Conservation (phyloP, 768 basidiomycete species). For the Calocybe gangraenosa region DNA sequence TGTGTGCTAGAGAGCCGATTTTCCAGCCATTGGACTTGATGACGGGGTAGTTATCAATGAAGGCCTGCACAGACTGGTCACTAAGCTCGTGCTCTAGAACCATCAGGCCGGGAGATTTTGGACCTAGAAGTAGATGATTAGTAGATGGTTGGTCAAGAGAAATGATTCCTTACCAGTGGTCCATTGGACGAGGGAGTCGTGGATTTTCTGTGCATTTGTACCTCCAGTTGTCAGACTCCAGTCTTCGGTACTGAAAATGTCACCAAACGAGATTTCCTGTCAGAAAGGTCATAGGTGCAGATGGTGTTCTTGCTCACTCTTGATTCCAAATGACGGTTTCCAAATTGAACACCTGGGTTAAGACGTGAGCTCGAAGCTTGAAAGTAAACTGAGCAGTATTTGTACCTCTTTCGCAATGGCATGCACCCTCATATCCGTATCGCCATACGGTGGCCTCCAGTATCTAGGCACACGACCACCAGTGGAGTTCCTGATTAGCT, state of each 20-base stretch:
- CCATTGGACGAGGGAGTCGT: conserved; percentile 50
- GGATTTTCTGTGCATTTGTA: conserved; percentile 45
- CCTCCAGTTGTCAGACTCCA: conserved; percentile 55
- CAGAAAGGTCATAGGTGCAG: neutral
- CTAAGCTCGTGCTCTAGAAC: conserved; percentile 83
- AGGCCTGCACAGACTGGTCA: conserved; percentile 55
- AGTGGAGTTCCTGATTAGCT: conserved; percentile 75
- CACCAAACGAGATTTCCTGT: neutral
- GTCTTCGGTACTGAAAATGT: conserved; percentile 59
- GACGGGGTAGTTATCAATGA: conserved; percentile 60
- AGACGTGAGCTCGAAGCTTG: neutral
- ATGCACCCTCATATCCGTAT: conserved; percentile 77
- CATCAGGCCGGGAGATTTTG: conserved; percentile 76
- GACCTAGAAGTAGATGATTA: conserved; percentile 28
- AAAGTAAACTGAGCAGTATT: neutral
- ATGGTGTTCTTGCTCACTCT: conserved; percentile 50
- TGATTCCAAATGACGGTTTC: conserved; percentile 88
- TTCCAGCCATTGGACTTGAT: conserved; percentile 73
- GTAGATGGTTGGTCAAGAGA: conserved; percentile 3
- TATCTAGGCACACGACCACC: conserved; percentile 66
- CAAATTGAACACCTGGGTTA: conserved; percentile 60
- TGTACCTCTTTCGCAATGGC: conserved; percentile 81
- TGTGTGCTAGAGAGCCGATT: conserved; percentile 47
- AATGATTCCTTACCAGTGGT: conserved; percentile 45
- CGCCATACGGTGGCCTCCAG: conserved; percentile 91